Conservation (phyloP, 2,329 filamentous ascomycete species). For the Diaporthe citri region DNA sequence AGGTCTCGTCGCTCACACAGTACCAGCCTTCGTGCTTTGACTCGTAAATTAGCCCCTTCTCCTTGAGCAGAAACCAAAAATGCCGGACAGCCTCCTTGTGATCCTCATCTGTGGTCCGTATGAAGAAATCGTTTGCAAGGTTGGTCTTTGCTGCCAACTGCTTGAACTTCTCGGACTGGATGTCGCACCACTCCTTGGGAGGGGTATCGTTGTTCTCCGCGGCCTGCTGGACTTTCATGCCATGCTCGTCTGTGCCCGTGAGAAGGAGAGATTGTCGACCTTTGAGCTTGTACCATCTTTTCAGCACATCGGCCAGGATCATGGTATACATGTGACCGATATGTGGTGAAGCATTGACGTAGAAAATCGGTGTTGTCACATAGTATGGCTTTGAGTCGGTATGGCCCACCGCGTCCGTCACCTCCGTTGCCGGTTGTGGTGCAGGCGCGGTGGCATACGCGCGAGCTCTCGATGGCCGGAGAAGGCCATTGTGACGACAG, state of each 20-base stretch:
- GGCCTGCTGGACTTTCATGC: constrained; percentile 95
- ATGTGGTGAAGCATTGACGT: constrained; percentile 97
- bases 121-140: constrained; percentile 86
- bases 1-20: constrained; percentile 95
- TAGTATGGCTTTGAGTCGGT: constrained; percentile 82
- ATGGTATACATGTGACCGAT: constrained; percentile 95
- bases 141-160: constrained; percentile 77
- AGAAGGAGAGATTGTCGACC: constrained; percentile 79
- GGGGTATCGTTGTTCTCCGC: constrained; percentile 77
- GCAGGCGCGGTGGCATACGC: constrained; percentile 8
- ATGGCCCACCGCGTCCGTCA: not conserved
- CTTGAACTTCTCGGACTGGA: constrained; percentile 83
- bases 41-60: constrained; percentile 84
- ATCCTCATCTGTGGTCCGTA: constrained; percentile 87
- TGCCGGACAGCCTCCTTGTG: constrained; percentile 89
- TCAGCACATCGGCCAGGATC: constrained; percentile 90
- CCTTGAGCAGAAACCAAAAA: constrained; percentile 86
- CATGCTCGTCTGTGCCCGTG: constrained; percentile 97
- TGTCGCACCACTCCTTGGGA: constrained; percentile 89
- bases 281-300: constrained; percentile 87
- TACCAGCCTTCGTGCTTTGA: constrained; percentile 96
- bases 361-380: constrained; percentile 97
- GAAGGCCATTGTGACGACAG: constrained; percentile 35
- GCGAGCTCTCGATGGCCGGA: constrained; percentile 27
- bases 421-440: not conserved